These are phyloP conservation scores for Oenanthe javanica DNA, from an alignment of 140 eudicot species.

Conservation along the genomic window DNA sequence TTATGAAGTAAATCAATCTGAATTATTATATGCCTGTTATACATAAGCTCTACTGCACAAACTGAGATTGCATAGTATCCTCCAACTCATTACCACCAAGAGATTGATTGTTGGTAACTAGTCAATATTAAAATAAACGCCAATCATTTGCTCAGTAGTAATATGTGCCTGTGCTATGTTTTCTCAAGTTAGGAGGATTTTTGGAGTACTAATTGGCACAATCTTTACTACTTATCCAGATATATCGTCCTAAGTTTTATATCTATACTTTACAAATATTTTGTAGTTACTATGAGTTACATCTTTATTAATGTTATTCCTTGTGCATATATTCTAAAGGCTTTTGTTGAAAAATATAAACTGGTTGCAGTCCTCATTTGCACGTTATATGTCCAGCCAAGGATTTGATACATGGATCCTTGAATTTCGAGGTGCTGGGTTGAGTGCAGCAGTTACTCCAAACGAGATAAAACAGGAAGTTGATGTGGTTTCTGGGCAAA, in stretches of 20 bases:
- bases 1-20: not conserved
- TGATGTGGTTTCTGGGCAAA: conserved; percentile 25
- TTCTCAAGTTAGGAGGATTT: not conserved
- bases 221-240: not conserved
- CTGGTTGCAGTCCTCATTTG: conserved; percentile 69
- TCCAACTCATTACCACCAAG: not conserved
- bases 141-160: not conserved
- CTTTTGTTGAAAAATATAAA: conserved; percentile 16
- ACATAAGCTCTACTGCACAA: not conserved
- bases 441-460: conserved; percentile 40
- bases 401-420: conserved; percentile 90
- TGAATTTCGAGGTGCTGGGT: conserved; percentile 82
- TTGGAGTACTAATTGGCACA: not conserved
- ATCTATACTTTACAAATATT: not conserved
- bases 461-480: conserved; percentile 31
- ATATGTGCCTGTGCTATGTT: not conserved
- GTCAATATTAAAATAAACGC: not conserved
- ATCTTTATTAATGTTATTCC: not conserved
- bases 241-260: not conserved
- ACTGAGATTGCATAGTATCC: not conserved
- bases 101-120: not conserved
- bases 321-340: conserved; percentile 12
- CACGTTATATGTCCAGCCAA: conserved; percentile 68
- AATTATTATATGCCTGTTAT: not conserved
- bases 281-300: not conserved